Evolutionary conservation across 495 filamentous ascomycete genomes (phyloP), one percentile per base, ranked within the genome.

Genomic region (Aspergillus funiculosus): DNA sequence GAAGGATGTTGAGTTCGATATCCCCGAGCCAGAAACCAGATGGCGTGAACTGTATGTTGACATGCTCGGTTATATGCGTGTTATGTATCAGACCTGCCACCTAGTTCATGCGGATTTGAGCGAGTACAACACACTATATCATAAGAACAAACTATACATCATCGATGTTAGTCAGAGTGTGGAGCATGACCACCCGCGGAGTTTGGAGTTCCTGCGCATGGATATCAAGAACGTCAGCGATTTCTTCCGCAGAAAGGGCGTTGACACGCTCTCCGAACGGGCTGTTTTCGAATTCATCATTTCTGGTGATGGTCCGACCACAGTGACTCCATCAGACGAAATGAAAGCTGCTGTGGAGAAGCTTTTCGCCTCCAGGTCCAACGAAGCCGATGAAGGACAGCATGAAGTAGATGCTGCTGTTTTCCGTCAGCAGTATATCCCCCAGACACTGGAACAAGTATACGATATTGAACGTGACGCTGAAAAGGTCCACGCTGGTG

Each of bases 141-240:
- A 95, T 64, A 75, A 89, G 54, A 73, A 78, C 34, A 80, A 82
- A 53, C 76, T 95, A 0, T 94, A 85, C 73, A 82, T 98, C 58
- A 98, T 98, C 55, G 92, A 98, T 69, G 92, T 98, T 32, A 94
- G 88, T 52, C 92, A 98, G 64, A 87, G 82, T 56, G 92, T 98
- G 20, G 92, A 96, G 69, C 89, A 95, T 59, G 89, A 97, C 46
- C 92, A 98, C 64, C 91, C 92, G 1, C 75, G 86, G 47, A 88
- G 84, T 24, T 72, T 94, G 14, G 89, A 96, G 60, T 97, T 98
- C 62, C 69, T 97, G 47, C 80, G 90, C 14, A 96, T 94, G 87
- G 92, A 98, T 62, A 86, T 97, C 64, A 96, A 95, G 73, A 98
- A 98, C 56, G 78, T 92, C 2, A 81, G 77, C 31, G 88, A 94